Base-by-base conservation (phyloP, 441 rosid genomes). In the Euphorbia corollata region DNA sequence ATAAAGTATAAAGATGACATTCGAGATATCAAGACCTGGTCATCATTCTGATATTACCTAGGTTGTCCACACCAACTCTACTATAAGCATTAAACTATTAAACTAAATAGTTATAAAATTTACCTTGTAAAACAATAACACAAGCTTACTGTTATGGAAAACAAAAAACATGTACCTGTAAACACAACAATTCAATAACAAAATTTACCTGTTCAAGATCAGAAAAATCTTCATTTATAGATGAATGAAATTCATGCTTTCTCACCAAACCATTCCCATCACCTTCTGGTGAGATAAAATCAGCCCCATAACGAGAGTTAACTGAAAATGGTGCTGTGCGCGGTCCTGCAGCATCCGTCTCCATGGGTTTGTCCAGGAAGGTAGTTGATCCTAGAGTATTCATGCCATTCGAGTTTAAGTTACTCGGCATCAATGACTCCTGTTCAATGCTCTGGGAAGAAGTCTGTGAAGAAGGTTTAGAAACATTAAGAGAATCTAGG, bases 191-290 rank as follows among this genome's bases (percentile, higher is more conserved):
- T 47, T 4, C 15, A 45, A 4, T 19, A 16, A 51, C 39, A 67
- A 19, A 23, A 23, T 15, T 18, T 72, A 95, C 99, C 95, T 91
- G 99, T 74, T 95, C 99, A 82, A 95, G 77, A 73, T 96, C 84
- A 76, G 86, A 63, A 81, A 95, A 90, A 80, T 91, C 98, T 77
- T 88, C 98, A 73, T 86, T 87, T 65, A 83, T 86, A 63, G 83
- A 78, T 70, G 80, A 65, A 71, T 77, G 85, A 72, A 77, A 84
- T 32, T 80, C 86, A 5, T 74, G 77, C 71, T 67, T 77, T 64
- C 75, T 78, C 61, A 76, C 82, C 23, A 48, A 70, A 69, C 41
- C 66, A 63, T 62, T 75, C 58, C 68, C 82, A 77, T 67, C 72
- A 68, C 70, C 71, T 73, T 63, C 64, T 36, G 74, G 65, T 71